Evolutionary conservation across 495 filamentous ascomycete genomes (phyloP).

Genomic region (Aspergillus mulundensis): DNA sequence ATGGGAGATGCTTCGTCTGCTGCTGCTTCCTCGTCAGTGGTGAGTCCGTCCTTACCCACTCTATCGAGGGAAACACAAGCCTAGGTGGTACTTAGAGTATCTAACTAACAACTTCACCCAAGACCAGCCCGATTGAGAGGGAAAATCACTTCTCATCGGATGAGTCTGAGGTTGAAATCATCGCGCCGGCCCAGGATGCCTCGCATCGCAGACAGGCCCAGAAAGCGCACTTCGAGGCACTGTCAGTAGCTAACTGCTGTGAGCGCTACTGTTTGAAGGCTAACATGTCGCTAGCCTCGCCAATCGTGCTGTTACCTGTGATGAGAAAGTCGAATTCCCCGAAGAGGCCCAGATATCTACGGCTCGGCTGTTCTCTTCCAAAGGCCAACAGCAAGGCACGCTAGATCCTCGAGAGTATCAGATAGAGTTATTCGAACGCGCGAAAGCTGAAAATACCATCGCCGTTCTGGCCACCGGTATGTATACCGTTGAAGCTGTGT

Average conservation of each 20-base stretch:
- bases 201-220: slow-evolving; percentile 48
- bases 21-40: neutral
- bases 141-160: slow-evolving; percentile 18
- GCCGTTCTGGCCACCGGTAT: slow-evolving; percentile 91
- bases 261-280: slow-evolving; percentile 1
- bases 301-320: slow-evolving; percentile 33
- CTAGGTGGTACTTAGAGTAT: neutral
- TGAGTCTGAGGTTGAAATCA: slow-evolving; percentile 33
- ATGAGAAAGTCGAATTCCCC: slow-evolving; percentile 8
- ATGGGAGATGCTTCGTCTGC: neutral
- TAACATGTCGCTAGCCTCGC: slow-evolving; percentile 33
- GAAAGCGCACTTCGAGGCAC: slow-evolving; percentile 50
- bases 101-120: neutral
- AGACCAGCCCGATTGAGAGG: neutral
- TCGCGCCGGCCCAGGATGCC: slow-evolving; percentile 25
- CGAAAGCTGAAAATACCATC: slow-evolving; percentile 83
- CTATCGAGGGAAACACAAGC: neutral
- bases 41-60: neutral
- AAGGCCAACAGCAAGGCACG: slow-evolving; percentile 42
- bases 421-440: slow-evolving; percentile 83
- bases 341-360: slow-evolving; percentile 35
- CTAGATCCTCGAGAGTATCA: slow-evolving; percentile 85
- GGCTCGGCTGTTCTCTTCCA: slow-evolving; percentile 39
- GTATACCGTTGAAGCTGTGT: neutral
- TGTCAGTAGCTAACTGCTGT: slow-evolving; percentile 29